Conservation (phyloP, 805 yeast species). For the Dipodascus geniculatus region DNA sequence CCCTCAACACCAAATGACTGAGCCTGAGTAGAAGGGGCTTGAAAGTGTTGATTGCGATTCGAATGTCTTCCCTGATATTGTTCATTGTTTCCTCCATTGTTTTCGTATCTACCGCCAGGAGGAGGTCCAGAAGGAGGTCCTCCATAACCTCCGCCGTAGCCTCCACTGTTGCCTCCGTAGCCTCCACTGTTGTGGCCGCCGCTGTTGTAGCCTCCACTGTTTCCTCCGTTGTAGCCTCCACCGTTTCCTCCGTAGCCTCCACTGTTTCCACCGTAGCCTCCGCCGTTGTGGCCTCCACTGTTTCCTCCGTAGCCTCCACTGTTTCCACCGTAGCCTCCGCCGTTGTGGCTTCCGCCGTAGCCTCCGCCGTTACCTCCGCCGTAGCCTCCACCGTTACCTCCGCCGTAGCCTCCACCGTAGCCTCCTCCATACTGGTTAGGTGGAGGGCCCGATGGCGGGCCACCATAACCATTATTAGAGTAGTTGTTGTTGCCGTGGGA, state of each 20-base stretch:
- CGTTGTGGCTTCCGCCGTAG: slow-evolving; percentile 8
- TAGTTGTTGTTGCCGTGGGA: not conserved
- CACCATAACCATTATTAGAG: slow-evolving; percentile 5
- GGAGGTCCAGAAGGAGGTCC: slow-evolving; percentile 22
- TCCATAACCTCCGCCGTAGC: slow-evolving; percentile 9
- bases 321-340: slow-evolving; percentile 8
- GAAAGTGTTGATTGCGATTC: not conserved
- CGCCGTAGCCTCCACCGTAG: slow-evolving; percentile 6
- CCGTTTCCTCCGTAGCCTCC: slow-evolving; percentile 9
- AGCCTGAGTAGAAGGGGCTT: slow-evolving; percentile 17
- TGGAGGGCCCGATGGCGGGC: slow-evolving; percentile 24
- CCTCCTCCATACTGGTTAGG: slow-evolving; percentile 14
- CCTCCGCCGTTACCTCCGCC: slow-evolving; percentile 8
- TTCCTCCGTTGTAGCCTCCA: slow-evolving; percentile 8
- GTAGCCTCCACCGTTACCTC: slow-evolving; percentile 14
- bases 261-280: slow-evolving; percentile 8
- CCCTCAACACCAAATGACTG: slow-evolving; percentile 25
- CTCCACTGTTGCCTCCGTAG: slow-evolving; percentile 7
- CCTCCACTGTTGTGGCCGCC: not conserved
- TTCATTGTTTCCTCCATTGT: slow-evolving; percentile 4
- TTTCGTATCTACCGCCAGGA: slow-evolving; percentile 8
- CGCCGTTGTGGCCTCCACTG: slow-evolving; percentile 8
- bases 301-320: slow-evolving; percentile 11
- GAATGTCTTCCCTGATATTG: not conserved
- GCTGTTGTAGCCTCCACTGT: slow-evolving; percentile 6